Base-by-base conservation (phyloP, 1,284 basidiomycete genomes). In the Cryptococcus sp. region DNA sequence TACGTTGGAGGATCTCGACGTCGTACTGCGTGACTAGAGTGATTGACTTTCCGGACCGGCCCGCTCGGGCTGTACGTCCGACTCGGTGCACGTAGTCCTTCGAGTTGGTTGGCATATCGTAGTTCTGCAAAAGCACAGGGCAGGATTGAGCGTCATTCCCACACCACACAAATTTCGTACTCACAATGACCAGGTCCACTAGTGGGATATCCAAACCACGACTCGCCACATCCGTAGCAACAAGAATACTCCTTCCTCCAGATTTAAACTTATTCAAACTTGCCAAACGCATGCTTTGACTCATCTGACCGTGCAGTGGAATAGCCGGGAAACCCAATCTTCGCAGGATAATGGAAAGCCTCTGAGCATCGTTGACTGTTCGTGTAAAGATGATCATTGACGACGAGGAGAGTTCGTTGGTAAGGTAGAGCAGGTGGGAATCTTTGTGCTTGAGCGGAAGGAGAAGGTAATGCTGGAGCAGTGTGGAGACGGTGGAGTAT, bases 41-140 rank as follows among this genome's bases (percentile, higher is more conserved):
- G 66, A 99, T 90, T 1, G 91, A 89, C 79, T 97, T 97, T 44
- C 96, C 96, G 1, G 91, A 87, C 44, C 96, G 86, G 16, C 96
- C 96, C 0, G 96, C 96, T 75, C 96, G 88, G 3, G 96, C 96
- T 34, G 96, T 99, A 63, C 96, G 87, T 38, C 96, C 96, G 19
- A 99, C 96, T 56, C 96, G 87, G 76, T 99, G 96, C 57, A 99
- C 97, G 77, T 99, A 99, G 78, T 99, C 96, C 81, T 99, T 99
- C 26, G 94, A 98, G 77, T 99, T 92, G 6, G 93, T 92, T 1
- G 96, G 96, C 62, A 98, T 90, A 77, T 99, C 95, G 76, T 92
- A 99, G 79, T 99, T 99, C 79, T 77, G 54, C 17, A 13, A 20
- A 19, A 46, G 13, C 16, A 13, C 5, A n/a, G n/a, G 46, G 40